phyloP scores from a whole-genome alignment of 306 rosid species.

The Cyamopsis tetragonoloba region DNA sequence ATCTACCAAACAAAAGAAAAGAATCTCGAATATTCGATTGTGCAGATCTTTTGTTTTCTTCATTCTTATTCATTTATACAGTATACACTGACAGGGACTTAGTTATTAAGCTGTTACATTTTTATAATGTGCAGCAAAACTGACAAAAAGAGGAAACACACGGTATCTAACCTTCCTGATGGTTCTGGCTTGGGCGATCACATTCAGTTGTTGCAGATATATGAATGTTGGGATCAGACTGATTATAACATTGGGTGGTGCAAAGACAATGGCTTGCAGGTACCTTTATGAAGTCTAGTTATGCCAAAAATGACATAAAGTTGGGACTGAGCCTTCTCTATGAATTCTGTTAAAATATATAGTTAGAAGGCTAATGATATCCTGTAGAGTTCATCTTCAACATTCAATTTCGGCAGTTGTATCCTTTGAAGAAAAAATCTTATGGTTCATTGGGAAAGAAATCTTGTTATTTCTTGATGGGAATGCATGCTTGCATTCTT shows the following conservation, averaged over 20 bases:
- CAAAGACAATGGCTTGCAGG: constrained; percentile 85
- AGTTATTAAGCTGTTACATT: constrained; percentile 17
- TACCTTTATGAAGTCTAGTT: constrained; percentile 21
- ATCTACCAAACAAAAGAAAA: not conserved
- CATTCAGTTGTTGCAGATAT: constrained; percentile 85
- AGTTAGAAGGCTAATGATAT: constrained; percentile 11
- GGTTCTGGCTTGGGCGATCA: constrained; percentile 97
- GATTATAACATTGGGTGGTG: constrained; percentile 80
- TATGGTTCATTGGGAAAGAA: constrained; percentile 2
- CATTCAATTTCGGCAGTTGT: constrained; percentile 13
- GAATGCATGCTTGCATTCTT: constrained; percentile 6
- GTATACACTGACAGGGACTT: not conserved
- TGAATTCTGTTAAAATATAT: constrained; percentile 21
- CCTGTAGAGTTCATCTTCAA: constrained; percentile 1
- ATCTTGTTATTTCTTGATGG: constrained; percentile 20
- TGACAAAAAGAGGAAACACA: constrained; percentile 82
- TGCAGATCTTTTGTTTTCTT: constrained; percentile 4
- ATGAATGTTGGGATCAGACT: constrained; percentile 68
- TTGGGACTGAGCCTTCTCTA: constrained; percentile 12
- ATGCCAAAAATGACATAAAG: not conserved
- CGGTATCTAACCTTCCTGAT: constrained; percentile 67
- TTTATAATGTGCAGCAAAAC: constrained; percentile 48
- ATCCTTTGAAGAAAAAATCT: not conserved
- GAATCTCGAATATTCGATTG: not conserved
- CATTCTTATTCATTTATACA: not conserved